A percentile compares a stretch with the other conserved stretches of the same genome.
Conservation (phyloP, 2,329 filamentous ascomycete genomes). For the Didymella keratinophila region DNA sequence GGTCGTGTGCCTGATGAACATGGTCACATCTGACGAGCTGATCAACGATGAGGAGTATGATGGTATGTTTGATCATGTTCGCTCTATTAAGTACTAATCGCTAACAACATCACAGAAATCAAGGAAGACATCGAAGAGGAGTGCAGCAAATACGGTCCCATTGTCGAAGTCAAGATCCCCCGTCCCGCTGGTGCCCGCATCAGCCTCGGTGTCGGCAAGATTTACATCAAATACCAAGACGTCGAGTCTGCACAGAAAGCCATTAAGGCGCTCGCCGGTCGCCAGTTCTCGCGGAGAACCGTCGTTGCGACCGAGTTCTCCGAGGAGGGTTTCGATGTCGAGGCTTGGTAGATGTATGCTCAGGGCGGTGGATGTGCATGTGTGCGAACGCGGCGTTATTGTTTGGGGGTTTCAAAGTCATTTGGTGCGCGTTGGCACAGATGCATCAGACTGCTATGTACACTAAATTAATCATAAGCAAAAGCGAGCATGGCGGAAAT, state of each 20-base stretch:
- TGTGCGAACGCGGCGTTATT: slow-evolving; percentile 14
- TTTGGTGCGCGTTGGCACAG: slow-evolving; percentile 13
- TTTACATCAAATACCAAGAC: slow-evolving; percentile 91
- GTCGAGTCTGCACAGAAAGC: slow-evolving; percentile 82
- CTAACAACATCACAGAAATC: slow-evolving; percentile 73
- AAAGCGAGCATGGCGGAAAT: slow-evolving; percentile 14
- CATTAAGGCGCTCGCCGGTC: slow-evolving; percentile 85
- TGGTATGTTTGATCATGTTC: slow-evolving; percentile 64
- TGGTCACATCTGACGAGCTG: slow-evolving; percentile 96
- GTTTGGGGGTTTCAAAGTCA: not conserved
- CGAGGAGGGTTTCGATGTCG: slow-evolving; percentile 96
- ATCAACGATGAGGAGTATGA: slow-evolving; percentile 95
- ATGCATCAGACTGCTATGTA: slow-evolving; percentile 17
- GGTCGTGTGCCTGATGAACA: slow-evolving; percentile 93
- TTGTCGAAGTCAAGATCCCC: slow-evolving; percentile 91
- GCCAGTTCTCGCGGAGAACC: slow-evolving; percentile 95
- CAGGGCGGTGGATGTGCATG: not conserved
- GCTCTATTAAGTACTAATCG: not conserved
- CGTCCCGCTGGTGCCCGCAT: slow-evolving; percentile 84
- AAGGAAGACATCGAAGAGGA: slow-evolving; percentile 93
- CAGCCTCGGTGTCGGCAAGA: slow-evolving; percentile 92
- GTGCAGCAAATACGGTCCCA: slow-evolving; percentile 85
- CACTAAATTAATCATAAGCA: slow-evolving; percentile 22
- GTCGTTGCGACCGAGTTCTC: slow-evolving; percentile 97
- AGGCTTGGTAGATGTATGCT: slow-evolving; percentile 75